Percentiles rank a stretch among this genome's conserved stretches.
Evolutionary conservation across 352 stramenopile genomes (phyloP).

Genomic region (Phytophthora niederhauseri): DNA sequence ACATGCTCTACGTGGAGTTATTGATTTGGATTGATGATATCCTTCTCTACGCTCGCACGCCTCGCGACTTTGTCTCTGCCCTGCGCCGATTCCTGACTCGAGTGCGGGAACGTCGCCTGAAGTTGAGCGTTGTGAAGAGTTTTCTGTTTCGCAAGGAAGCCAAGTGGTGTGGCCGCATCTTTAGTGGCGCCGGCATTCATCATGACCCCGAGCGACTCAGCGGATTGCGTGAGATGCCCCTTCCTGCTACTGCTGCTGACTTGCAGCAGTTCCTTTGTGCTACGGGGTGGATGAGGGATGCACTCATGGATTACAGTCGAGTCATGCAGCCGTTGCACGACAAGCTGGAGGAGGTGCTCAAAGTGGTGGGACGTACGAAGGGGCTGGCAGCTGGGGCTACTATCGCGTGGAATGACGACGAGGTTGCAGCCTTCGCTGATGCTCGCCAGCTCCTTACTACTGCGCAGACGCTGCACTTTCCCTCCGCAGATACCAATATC

Average conservation of each 20-base stretch:
- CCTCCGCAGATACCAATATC: not conserved
- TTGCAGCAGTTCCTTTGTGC: slow-evolving; percentile 33
- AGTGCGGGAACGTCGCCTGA: slow-evolving; percentile 13
- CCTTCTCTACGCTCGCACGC: slow-evolving; percentile 12
- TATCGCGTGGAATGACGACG: not conserved
- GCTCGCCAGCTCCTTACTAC: slow-evolving; percentile 1
- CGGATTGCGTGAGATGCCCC: slow-evolving; percentile 1
- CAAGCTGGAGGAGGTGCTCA: not conserved
- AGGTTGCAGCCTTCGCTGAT: not conserved
- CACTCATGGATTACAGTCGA: slow-evolving; percentile 28
- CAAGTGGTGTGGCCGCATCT: slow-evolving; percentile 30
- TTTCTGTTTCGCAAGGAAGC: slow-evolving; percentile 12
- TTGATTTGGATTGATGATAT: slow-evolving; percentile 1
- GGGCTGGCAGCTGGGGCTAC: not conserved
- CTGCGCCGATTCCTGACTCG: slow-evolving; percentile 20
- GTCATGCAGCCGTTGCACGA: not conserved
- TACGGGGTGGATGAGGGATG: slow-evolving; percentile 24
- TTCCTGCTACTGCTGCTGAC: slow-evolving; percentile 14
- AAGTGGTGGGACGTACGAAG: not conserved
- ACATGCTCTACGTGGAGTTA: slow-evolving; percentile 8
- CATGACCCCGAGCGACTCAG: slow-evolving; percentile 22
- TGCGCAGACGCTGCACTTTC: not conserved
- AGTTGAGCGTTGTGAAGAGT: slow-evolving; percentile 27
- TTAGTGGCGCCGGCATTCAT: slow-evolving; percentile 15
- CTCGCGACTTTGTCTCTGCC: not conserved